Base-by-base conservation (phyloP, 1,139 yeast genomes). In the Scheffersomyces cryptocercus region DNA sequence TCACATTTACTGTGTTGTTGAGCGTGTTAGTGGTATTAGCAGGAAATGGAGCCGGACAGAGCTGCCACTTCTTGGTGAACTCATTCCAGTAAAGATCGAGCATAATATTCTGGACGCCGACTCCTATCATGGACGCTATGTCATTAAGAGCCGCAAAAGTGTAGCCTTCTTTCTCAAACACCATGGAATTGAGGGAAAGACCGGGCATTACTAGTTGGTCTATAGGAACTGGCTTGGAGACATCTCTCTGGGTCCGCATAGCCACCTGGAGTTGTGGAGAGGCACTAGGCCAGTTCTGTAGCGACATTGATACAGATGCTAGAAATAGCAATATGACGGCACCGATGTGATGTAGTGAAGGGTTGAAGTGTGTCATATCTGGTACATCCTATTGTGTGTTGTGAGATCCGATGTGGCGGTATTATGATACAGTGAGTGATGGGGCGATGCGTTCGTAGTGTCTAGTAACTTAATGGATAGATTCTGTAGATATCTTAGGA, bases 21-120 rank as follows among this genome's bases (percentile, higher is more conserved):
- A 49, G 14, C 29, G 51, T 44, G 5, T 37, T 39, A 4, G 73
- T 67, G 30, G 49, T 52, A 49, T 68, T 74, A 20, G 51, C 45
- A 10, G 68, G 69, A 42, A 58, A 61, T 2, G 75, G 75, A 1
- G 70, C 75, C 0, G 93, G 93, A 56, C 95, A 87, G n/a, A 87
- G 58, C 53, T 84, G 88, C 84, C 95, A 84, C 45, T 63, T 67
- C 35, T 59, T 52, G 7, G 69, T 65, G 28, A 62, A 61, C 44
- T 78, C 77, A 58, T 82, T 82, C 79, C 85, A 84, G 62, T 84
- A 88, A 13, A 88, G 53, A 57, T 89, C 95, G 10, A 89, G 44
- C 46, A 76, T 67, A 24, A 85, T 57, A 0, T 77, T 63, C 46
- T 77, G 77, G 9, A 78, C 68, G 0, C 93, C 93, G 2, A 66